These are phyloP conservation scores for Mycena capillaripes DNA, from an alignment of 768 basidiomycete genomes.

Conservation along the genomic window DNA sequence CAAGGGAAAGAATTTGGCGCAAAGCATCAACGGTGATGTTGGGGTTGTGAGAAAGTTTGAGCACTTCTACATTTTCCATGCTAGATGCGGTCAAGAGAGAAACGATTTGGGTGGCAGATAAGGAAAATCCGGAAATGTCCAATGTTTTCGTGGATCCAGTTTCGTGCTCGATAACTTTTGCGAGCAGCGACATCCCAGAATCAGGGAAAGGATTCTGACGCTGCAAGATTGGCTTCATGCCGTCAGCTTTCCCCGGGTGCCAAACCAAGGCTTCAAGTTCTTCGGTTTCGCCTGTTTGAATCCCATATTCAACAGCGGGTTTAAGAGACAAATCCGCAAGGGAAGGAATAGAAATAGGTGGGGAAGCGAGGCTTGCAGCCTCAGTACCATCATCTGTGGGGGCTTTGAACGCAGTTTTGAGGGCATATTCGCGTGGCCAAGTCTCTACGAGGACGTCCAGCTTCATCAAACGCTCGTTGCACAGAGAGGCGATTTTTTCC, in stretches of 20 bases:
- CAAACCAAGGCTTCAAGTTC: constrained; percentile 45
- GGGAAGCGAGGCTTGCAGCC: neutral
- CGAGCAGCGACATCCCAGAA: constrained; percentile 42
- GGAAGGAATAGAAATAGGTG: constrained; percentile 36
- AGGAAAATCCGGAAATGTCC: constrained; percentile 44
- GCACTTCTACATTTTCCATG: constrained; percentile 22
- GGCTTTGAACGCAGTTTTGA: neutral
- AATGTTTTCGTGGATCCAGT: constrained; percentile 30
- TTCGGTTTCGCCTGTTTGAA: constrained; percentile 39
- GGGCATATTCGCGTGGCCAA: constrained; percentile 42
- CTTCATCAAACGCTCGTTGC: constrained; percentile 35
- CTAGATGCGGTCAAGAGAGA: constrained; percentile 25
- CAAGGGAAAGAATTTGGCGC: constrained; percentile 36
- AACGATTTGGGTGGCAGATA: constrained; percentile 43
- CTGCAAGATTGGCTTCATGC: constrained; percentile 39
- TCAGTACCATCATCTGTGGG: neutral
- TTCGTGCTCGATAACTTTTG: constrained; percentile 35
- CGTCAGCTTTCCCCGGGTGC: constrained; percentile 45
- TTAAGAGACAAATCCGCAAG: constrained; percentile 44
- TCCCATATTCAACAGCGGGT: constrained; percentile 43
- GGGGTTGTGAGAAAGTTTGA: constrained; percentile 47
- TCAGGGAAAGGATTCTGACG: constrained; percentile 43
- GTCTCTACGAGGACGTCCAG: constrained; percentile 41
- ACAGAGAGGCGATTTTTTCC: constrained; percentile 31
- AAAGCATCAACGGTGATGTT: constrained; percentile 42